Evolutionary conservation across 345 rosid species (phyloP).

Genomic region (Anastatica hierochuntica): DNA sequence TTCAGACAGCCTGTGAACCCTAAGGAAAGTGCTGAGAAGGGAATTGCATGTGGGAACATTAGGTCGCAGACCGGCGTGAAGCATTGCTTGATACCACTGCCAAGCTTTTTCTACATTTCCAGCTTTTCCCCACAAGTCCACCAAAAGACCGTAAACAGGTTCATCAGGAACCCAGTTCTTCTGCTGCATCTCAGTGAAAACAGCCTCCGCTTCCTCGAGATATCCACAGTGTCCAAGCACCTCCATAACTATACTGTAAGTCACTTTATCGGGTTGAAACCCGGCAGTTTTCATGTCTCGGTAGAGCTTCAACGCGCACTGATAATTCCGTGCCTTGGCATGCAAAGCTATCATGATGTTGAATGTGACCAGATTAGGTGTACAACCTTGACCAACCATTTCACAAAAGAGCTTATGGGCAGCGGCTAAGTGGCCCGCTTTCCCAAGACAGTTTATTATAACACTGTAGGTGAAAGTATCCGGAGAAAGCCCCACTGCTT

Average conservation of each 20-base stretch:
- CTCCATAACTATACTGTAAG: conserved; percentile 95
- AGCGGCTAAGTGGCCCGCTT: conserved; percentile 78
- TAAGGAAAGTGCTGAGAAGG: conserved; percentile 77
- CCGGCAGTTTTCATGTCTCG: conserved; percentile 78
- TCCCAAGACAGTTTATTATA: conserved; percentile 94
- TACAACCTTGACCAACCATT: conserved; percentile 90
- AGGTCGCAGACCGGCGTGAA: conserved; percentile 65
- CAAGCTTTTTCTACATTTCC: conserved; percentile 83
- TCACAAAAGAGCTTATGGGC: conserved; percentile 72
- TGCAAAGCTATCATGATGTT: conserved; percentile 92
- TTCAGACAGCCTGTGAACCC: conserved; percentile 56
- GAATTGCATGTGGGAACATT: conserved; percentile 97
- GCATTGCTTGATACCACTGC: conserved; percentile 91
- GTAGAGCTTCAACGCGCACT: conserved; percentile 67
- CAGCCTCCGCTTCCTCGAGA: conserved; percentile 85
- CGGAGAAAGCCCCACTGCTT: conserved; percentile 80
- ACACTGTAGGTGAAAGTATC: conserved; percentile 95
- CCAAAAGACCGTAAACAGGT: conserved; percentile 86
- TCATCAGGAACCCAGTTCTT: conserved; percentile 94
- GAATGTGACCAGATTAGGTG: conserved; percentile 80
- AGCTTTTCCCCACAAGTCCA: conserved; percentile 93
- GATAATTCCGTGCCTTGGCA: conserved; percentile 84
- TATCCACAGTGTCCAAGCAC: conserved; percentile 89
- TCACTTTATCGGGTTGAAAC: conserved; percentile 87
- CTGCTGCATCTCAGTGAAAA: conserved; percentile 72